Conservation (phyloP, 345 rosid species). For the Eutrema japonicum region DNA sequence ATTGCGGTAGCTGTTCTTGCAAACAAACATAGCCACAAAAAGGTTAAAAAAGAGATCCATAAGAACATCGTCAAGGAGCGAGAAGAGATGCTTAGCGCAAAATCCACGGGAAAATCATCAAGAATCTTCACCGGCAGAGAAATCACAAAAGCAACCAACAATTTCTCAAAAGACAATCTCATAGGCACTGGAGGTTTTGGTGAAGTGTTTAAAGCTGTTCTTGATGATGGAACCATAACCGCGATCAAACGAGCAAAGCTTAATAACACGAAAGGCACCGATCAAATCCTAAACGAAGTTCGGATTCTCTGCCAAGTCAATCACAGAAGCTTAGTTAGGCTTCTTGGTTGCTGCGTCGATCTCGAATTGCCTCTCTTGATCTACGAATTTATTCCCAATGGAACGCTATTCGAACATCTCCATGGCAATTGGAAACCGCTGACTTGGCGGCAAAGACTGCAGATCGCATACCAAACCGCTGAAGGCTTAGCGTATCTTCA, state of each 20-base stretch:
- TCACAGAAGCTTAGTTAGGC: constrained; percentile 60
- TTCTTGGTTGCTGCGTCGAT: constrained; percentile 54
- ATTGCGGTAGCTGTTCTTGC: constrained; percentile 39
- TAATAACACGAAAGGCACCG: constrained; percentile 55
- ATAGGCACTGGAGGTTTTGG: constrained; percentile 70
- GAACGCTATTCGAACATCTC: constrained; percentile 61
- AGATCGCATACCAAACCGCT: constrained; percentile 57
- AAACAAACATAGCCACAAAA: constrained; percentile 34
- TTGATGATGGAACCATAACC: constrained; percentile 55
- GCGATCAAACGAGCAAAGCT: constrained; percentile 66
- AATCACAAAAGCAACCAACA: constrained; percentile 56
- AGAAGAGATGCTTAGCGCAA: constrained; percentile 56
- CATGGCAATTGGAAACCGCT: constrained; percentile 43
- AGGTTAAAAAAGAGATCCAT: constrained; percentile 43
- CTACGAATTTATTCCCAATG: constrained; percentile 62
- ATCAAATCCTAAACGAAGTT: constrained; percentile 65
- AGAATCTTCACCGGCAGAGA: constrained; percentile 58
- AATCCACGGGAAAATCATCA: constrained; percentile 53
- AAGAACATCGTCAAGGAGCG: constrained; percentile 55
- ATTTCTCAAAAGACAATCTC: constrained; percentile 59
- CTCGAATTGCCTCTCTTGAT: constrained; percentile 56
- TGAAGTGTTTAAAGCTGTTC: constrained; percentile 64
- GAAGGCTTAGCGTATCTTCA: constrained; percentile 67
- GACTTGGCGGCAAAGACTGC: constrained; percentile 50
- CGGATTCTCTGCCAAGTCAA: constrained; percentile 67